A percentile compares a stretch with the other conserved stretches of the same genome.
These are phyloP conservation scores for Rhizophora mangle DNA, from an alignment of 345 rosid genomes.

Conservation along the genomic window DNA sequence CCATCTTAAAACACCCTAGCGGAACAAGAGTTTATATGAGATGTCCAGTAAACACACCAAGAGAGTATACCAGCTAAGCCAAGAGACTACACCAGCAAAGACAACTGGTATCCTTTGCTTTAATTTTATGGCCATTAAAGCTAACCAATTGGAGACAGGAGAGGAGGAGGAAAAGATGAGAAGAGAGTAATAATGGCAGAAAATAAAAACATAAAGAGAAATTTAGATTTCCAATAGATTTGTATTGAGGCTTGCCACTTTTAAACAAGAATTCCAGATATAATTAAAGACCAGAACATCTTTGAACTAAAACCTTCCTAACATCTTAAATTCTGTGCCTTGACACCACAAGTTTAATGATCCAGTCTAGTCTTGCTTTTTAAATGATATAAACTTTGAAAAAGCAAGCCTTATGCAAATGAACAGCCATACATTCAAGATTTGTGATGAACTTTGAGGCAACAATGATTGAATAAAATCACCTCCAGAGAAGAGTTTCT, in stretches of 20 bases:
- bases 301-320: constrained; percentile 1
- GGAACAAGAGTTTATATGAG: not conserved
- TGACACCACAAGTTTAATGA: not conserved
- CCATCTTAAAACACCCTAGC: not conserved
- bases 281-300: not conserved
- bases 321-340: not conserved
- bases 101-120: not conserved
- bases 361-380: not conserved
- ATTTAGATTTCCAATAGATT: too few species aligned
- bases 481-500: constrained; percentile 23
- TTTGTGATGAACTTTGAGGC: not conserved
- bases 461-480: not conserved
- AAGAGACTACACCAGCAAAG: too few species aligned
- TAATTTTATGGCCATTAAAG: not conserved
- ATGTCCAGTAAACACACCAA: not conserved
- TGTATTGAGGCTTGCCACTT: too few species aligned
- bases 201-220: not conserved
- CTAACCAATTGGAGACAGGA: not conserved
- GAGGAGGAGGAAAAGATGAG: not conserved
- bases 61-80: not conserved
- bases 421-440: too few species aligned
- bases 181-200: not conserved
- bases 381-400: not conserved
- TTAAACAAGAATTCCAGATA: too few species aligned
- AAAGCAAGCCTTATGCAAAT: not conserved